Base-by-base conservation (phyloP, 2,329 filamentous ascomycete genomes). In the Aspergillus flavus region DNA sequence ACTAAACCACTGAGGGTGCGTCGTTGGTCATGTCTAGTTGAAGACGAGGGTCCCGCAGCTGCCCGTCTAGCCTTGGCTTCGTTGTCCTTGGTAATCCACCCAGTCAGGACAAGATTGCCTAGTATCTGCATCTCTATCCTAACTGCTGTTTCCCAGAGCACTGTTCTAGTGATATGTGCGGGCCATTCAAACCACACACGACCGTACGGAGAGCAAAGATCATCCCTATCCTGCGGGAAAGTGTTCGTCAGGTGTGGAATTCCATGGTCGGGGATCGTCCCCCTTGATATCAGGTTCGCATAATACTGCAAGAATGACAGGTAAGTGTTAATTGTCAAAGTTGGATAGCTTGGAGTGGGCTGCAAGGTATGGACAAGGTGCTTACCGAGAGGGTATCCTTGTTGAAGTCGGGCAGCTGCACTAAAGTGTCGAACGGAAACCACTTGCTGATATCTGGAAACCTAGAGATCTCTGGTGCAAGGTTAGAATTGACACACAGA, bases 341-440 rank as follows among this genome's bases (percentile, higher is more conserved):
- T 30, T 34, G 30, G 11, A 36, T 54, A 36, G n/a, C 21, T 12
- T 23, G 19, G 52, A 12, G 52, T 26, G 45, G 16, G 26, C 26
- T 19, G 9, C 21, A 30, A 32, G 6, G 7, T 34, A 16, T 23
- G 12, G 55, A 21, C 53, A 16, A 30, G 23, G 7, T 21, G 53
- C 71, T 57, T 73, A 79, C 78, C 68, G 69, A 65, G 50, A 76
- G 58, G 1, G 66, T 61, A 2, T 66, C 57, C 28, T 72, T 60
- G 30, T 65, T 58, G n/a, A 66, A 66, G 12, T 67, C 66, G 2
- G 69, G 68, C 55, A 72, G 61, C 19, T 68, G 75, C 30, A 66
- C 70, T 19, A 80, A 62, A 1, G 74, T 73, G 52, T 81, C 79
- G 58, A 80, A 81, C 0, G 79, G 78, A 70, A 80, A 81, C 66